Evolutionary conservation across 371 early-diverging fungal genomes (phyloP).

Genomic region (Actinomucor elegans): DNA sequence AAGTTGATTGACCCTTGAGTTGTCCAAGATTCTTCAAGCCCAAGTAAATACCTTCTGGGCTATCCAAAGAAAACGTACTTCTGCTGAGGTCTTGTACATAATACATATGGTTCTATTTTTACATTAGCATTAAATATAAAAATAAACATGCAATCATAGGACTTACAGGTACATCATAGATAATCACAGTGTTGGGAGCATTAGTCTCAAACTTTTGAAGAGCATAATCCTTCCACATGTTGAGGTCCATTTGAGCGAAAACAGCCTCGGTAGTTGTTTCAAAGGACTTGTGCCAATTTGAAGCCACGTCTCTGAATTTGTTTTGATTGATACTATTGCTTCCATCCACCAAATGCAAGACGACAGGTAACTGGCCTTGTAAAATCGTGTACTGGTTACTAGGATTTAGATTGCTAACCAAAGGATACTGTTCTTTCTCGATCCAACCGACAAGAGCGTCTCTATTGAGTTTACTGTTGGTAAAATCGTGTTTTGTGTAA

Average conservation of each 20-base stretch:
- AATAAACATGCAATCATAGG: background rate
- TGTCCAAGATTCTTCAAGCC: conserved; percentile 13
- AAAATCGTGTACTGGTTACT: conserved; percentile 36
- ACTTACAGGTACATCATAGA: conserved; percentile 21
- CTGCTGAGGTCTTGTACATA: conserved; percentile 4
- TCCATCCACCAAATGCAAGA: conserved; percentile 24
- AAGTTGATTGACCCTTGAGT: conserved; percentile 9
- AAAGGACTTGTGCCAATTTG: conserved; percentile 5
- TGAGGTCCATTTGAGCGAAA: conserved; percentile 22
- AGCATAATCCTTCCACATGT: conserved; percentile 23
- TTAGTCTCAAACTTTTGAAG: conserved; percentile 7
- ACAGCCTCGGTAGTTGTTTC: conserved; percentile 5
- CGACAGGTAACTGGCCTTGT: conserved; percentile 27
- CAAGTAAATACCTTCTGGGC: conserved; percentile 11
- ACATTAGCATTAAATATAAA: background rate
- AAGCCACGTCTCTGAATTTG: conserved; percentile 26
- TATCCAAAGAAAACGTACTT: conserved; percentile 1
- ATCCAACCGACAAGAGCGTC: conserved; percentile 34
- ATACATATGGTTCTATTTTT: conserved; percentile 7
- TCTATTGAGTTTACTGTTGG: conserved; percentile 19
- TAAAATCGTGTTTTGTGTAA: conserved; percentile 29
- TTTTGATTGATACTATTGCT: conserved; percentile 11
- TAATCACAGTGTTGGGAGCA: conserved; percentile 2
- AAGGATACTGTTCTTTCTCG: conserved; percentile 38
- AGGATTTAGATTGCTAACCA: conserved; percentile 32